Percentiles rank a stretch among this genome's conserved stretches.
Conservation (phyloP, 495 filamentous ascomycete genomes). For the Neurospora cerealis region DNA sequence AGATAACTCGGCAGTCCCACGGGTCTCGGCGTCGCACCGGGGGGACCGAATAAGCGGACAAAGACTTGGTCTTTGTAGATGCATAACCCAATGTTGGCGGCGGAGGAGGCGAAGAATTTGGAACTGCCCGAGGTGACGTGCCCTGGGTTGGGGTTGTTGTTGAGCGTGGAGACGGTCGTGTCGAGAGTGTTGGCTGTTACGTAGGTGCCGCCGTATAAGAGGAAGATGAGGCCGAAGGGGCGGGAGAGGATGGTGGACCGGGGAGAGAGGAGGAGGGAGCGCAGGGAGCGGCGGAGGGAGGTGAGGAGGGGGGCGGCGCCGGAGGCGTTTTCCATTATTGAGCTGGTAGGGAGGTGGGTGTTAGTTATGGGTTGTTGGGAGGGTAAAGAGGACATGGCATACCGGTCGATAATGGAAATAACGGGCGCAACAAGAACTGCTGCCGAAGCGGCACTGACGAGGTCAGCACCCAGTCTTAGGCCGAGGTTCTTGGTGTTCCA, state of each 20-base stretch:
- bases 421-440: slow-evolving; percentile 78
- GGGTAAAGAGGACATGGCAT: slow-evolving; percentile 23
- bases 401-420: slow-evolving; percentile 90
- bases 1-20: slow-evolving; percentile 56
- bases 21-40: slow-evolving; percentile 36
- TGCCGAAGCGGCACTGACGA: slow-evolving; percentile 60
- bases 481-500: slow-evolving; percentile 76
- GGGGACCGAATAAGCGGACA: slow-evolving; percentile 67
- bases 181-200: slow-evolving; percentile 83
- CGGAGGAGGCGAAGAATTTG: slow-evolving; percentile 75
- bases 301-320: slow-evolving; percentile 60
- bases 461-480: slow-evolving; percentile 61
- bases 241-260: slow-evolving; percentile 62
- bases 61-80: slow-evolving; percentile 90
- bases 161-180: slow-evolving; percentile 61
- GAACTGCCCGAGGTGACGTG: slow-evolving; percentile 58
- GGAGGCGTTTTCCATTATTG: slow-evolving; percentile 92
- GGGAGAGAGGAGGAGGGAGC: slow-evolving; percentile 56
- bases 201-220: slow-evolving; percentile 86
- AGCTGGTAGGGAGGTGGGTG: slow-evolving; percentile 34
- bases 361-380: background rate
- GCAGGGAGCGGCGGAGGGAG: slow-evolving; percentile 56
- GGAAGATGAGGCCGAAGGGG: slow-evolving; percentile 79
- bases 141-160: slow-evolving; percentile 36
- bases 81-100: slow-evolving; percentile 84